Conservation (phyloP, 2,329 filamentous ascomycete genomes). For the Plenodomus lindquistii region DNA sequence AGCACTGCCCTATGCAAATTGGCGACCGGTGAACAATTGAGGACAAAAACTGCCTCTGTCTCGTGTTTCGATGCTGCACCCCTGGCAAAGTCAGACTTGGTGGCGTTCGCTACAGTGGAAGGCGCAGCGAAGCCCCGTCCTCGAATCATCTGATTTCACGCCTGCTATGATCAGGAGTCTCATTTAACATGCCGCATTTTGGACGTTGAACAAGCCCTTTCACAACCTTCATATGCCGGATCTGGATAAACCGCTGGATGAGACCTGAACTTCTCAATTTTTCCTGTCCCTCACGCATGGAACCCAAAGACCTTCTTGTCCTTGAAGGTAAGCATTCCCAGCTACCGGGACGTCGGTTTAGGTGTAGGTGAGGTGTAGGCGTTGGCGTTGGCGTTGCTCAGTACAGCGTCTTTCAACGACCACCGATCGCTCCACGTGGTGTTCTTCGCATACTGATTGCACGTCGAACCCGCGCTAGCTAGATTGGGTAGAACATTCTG, state of each 20-base stretch:
- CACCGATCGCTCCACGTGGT: slow-evolving; percentile 28
- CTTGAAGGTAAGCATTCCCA: too few relatives aligned
- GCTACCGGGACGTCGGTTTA: too few relatives aligned
- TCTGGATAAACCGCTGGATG: too few relatives aligned
- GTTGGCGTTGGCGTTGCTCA: too few relatives aligned
- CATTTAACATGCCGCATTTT: too few relatives aligned
- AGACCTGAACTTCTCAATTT: too few relatives aligned
- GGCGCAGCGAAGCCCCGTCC: slow-evolving; percentile 5
- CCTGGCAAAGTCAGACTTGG: slow-evolving; percentile 7
- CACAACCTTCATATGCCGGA: too few relatives aligned
- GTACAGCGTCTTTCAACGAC: slow-evolving; percentile 4
- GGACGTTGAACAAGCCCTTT: too few relatives aligned
- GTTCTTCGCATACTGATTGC: slow-evolving; percentile 23
- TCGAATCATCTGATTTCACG: background rate
- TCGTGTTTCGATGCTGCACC: slow-evolving; percentile 1
- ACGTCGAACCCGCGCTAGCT: slow-evolving; percentile 8
- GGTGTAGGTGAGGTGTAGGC: too few relatives aligned
- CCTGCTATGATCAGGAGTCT: slow-evolving; percentile 3
- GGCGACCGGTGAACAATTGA: slow-evolving; percentile 17
- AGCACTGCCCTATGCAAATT: slow-evolving; percentile 9
- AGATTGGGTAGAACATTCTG: slow-evolving; percentile 6
- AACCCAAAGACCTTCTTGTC: background rate
- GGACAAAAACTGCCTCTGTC: background rate
- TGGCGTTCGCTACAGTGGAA: slow-evolving; percentile 5
- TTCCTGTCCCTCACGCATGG: too few relatives aligned